Percentiles rank a stretch among this genome's conserved stretches.
Evolutionary conservation across 1,284 basidiomycete species (phyloP).

Genomic region (Bjerkandera adusta): DNA sequence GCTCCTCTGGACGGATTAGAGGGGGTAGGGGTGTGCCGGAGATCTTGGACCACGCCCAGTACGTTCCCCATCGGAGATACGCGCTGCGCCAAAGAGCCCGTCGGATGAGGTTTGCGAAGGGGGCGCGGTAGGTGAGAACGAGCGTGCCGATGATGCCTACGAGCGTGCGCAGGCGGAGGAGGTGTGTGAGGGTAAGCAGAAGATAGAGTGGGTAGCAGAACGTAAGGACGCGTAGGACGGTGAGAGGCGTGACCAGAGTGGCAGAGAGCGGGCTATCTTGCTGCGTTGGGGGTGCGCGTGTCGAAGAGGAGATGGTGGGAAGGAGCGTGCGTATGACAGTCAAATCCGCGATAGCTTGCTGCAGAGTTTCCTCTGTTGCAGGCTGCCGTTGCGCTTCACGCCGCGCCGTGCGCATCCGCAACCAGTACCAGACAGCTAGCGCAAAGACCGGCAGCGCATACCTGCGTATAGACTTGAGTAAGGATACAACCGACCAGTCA

Average conservation of each 20-base stretch:
- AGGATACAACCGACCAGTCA: slow-evolving; percentile 11
- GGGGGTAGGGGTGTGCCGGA: slow-evolving; percentile 53
- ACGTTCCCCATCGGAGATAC: slow-evolving; percentile 58
- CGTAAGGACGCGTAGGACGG: slow-evolving; percentile 45
- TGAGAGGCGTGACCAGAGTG: slow-evolving; percentile 27
- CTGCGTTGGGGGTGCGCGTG: no score
- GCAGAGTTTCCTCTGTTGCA: slow-evolving; percentile 63
- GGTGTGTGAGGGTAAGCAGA: slow-evolving; percentile 50
- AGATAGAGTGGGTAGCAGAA: slow-evolving; percentile 63
- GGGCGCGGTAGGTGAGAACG: slow-evolving; percentile 60
- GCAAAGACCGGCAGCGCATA: slow-evolving; percentile 43
- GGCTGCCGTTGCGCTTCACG: slow-evolving; percentile 23
- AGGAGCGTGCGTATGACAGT: slow-evolving; percentile 52
- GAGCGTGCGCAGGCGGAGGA: slow-evolving; percentile 57
- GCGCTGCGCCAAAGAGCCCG: slow-evolving; percentile 61
- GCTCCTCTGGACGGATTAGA: slow-evolving; percentile 19
- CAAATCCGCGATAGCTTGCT: slow-evolving; percentile 52
- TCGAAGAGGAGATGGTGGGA: slow-evolving; percentile 33
- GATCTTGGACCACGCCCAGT: slow-evolving; percentile 45
- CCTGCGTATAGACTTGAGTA: slow-evolving; percentile 27
- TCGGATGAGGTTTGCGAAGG: slow-evolving; percentile 57
- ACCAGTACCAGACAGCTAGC: slow-evolving; percentile 32
- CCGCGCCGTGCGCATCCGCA: slow-evolving; percentile 27
- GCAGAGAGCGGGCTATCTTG: slow-evolving; percentile 17
- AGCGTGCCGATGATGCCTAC: slow-evolving; percentile 59